Conservation (phyloP, 257 asterid species). For the Plectranthus barbatus region DNA sequence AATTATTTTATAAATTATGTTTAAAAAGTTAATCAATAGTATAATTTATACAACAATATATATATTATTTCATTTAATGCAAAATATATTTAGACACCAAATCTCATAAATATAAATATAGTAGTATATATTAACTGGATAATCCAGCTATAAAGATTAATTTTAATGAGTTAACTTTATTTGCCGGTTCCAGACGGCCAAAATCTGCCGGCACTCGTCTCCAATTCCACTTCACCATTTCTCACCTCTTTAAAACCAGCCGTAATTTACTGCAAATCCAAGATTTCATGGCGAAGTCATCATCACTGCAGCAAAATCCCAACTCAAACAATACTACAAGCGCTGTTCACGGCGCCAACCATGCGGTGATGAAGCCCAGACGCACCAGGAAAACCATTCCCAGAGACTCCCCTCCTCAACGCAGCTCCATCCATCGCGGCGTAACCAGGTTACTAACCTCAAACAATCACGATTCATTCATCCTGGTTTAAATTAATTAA, state of each 20-base stretch:
- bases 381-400: slow-evolving; percentile 84
- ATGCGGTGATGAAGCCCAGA: slow-evolving; percentile 35
- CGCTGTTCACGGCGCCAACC: slow-evolving; percentile 9
- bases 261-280: slow-evolving; percentile 6
- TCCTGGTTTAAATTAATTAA: no score
- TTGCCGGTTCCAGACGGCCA: slow-evolving; percentile 52
- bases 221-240: slow-evolving; percentile 45
- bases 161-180: background rate
- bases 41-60: no score
- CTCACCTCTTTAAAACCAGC: no score
- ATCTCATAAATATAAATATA: background rate
- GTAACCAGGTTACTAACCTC: slow-evolving; percentile 54
- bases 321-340: background rate
- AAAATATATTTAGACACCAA: no score
- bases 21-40: no score
- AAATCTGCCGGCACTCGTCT: slow-evolving; percentile 49
- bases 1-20: no score
- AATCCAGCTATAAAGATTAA: background rate
- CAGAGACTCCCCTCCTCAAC: slow-evolving; percentile 76
- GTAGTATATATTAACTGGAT: background rate
- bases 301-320: slow-evolving; percentile 27
- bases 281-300: slow-evolving; percentile 47
- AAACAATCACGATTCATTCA: no score
- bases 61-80: no score
- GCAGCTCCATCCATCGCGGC: slow-evolving; percentile 76